A percentile compares a stretch with the other conserved stretches of the same genome.
Conservation (phyloP, 2,329 filamentous ascomycete species). For the Cytospora mali region DNA sequence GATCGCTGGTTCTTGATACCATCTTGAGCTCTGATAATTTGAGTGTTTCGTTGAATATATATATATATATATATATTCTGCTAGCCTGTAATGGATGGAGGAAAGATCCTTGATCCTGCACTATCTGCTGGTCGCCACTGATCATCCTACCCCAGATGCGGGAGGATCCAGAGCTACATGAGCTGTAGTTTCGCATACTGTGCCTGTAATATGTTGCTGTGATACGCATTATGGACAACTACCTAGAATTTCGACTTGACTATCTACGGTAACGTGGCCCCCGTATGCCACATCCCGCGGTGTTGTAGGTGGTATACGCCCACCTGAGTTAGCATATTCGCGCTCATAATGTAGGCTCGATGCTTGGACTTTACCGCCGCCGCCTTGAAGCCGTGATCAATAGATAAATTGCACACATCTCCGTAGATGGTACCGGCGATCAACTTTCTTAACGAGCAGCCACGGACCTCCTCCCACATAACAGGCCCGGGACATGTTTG, state of each 20-base stretch:
- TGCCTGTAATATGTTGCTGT: no score
- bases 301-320: not conserved
- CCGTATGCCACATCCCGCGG: no score
- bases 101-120: not conserved
- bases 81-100: not conserved
- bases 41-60: not conserved
- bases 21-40: not conserved
- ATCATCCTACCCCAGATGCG: not conserved
- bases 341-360: no score
- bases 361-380: not conserved
- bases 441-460: not conserved
- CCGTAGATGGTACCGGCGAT: not conserved
- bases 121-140: not conserved
- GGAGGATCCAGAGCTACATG: not conserved
- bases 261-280: no score
- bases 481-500: not conserved
- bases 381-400: no score
- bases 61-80: no score
- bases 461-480: not conserved
- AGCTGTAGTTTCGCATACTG: no score
- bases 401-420: not conserved
- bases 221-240: not conserved
- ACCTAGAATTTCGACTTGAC: not conserved
- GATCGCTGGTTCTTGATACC: not conserved
- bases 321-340: not conserved